Base-by-base conservation (phyloP, 2,329 filamentous ascomycete species). In the Plectosphaerella plurivora region DNA sequence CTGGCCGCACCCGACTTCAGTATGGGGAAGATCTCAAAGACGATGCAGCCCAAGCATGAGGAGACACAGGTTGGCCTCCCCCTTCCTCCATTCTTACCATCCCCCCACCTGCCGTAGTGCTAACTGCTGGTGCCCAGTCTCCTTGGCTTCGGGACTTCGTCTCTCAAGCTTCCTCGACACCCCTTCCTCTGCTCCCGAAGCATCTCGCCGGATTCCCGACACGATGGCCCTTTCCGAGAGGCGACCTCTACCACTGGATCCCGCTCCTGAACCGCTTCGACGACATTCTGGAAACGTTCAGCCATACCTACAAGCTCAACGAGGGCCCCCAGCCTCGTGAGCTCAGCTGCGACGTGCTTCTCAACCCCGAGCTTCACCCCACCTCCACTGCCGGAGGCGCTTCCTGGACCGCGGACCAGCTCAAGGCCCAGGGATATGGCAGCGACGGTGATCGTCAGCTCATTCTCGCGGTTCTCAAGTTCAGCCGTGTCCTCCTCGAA, bases 221-320 rank as follows among this genome's bases (percentile, higher is more conserved):
- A 58, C 79, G 87, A 79, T 99, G 94, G 94, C 91, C 92, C 2
- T 96, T 97, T 65, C 93, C 93, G 39, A 84, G 93, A 68, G 95
- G 94, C 55, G 94, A 99, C 68, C 77, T 97, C 28, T 97, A 97
- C 68, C 93, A 99, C 76, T 99, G 95, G 95, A 97, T 99, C 60
- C 87, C 89, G 25, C 81, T 96, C 22, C 74, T 99, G 55, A 96
- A 99, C 69, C 87, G 91, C 53, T 97, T 99, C 70, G 94, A 99
- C 70, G 83, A 82, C 63, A 85, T 97, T 58, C 75, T 99, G 41
- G 90, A 96, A 61, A 77, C 83, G 39, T 91, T 96, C 67, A 91
- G 86, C 68, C 78, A 82, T 52, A 86, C 84, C 58, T 99, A 99
- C 73, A 84, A 84, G 56, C 77, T 99, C 52, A 83, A 84, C 55